These are phyloP conservation scores for Eucalyptus curtisii DNA, from an alignment of 345 rosid genomes.

Conservation along the genomic window DNA sequence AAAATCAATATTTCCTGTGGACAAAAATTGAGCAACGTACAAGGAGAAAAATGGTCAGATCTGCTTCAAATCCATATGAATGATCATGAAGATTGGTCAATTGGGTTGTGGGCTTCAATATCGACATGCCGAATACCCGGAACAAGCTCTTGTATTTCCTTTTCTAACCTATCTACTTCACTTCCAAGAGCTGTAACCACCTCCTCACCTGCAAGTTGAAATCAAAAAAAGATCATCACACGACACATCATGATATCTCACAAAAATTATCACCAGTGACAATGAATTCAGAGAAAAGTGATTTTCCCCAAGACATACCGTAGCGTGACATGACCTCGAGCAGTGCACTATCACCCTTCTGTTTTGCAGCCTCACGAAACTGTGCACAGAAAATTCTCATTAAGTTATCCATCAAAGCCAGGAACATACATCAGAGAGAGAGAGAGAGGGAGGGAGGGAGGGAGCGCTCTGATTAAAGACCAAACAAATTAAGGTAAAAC, in stretches of 20 bases:
- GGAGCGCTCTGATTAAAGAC: not conserved
- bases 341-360: constrained; percentile 51
- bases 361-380: constrained; percentile 71
- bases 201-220: constrained; percentile 67
- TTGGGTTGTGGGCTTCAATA: constrained; percentile 95
- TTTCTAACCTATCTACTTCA: constrained; percentile 95
- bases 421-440: not conserved
- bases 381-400: not conserved
- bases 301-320: constrained; percentile 24
- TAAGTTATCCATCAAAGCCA: not conserved
- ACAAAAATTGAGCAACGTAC: not conserved
- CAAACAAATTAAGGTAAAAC: not conserved
- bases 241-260: not conserved
- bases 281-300: not conserved
- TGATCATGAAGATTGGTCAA: not conserved
- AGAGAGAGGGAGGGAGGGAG: not conserved
- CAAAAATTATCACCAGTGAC: not conserved
- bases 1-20: not conserved
- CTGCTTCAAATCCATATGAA: not conserved
- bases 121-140: constrained; percentile 97
- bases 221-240: not conserved
- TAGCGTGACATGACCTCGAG: constrained; percentile 77
- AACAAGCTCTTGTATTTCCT: constrained; percentile 88
- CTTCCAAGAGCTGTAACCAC: constrained; percentile 95
- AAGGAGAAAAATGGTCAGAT: not conserved